phyloP scores from a whole-genome alignment of 345 rosid species.

The Gossypium australe region DNA sequence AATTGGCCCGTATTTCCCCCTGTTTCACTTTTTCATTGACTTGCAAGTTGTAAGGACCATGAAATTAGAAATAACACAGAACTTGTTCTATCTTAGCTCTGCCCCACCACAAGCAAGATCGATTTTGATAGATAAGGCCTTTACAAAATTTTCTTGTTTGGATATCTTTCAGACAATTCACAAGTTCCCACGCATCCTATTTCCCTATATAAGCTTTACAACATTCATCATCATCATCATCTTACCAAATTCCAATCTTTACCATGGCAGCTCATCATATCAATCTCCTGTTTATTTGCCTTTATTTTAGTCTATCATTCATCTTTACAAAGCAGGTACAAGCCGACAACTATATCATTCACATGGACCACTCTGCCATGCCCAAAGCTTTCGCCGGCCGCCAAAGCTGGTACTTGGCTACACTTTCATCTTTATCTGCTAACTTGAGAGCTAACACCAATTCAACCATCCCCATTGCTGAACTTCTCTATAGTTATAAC shows the following conservation, averaged over 20 bases:
- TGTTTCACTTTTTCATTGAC: neutral
- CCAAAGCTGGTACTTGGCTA: constrained; percentile 36
- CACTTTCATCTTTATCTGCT: constrained; percentile 23
- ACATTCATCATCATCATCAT: neutral
- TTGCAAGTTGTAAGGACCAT: neutral
- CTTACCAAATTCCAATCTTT: neutral
- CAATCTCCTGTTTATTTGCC: neutral
- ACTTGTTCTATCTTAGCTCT: neutral
- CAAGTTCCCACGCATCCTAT: constrained; percentile 14
- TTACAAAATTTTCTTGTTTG: no score
- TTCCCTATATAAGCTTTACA: constrained; percentile 15
- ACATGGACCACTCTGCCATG: constrained; percentile 45
- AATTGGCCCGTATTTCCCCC: neutral
- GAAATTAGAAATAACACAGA: neutral
- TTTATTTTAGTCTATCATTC: constrained; percentile 8
- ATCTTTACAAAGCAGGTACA: constrained; percentile 10
- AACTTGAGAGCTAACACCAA: neutral
- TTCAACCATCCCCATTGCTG: constrained; percentile 9
- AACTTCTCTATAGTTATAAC: constrained; percentile 32
- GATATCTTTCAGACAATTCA: no score
- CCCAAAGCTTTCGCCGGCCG: constrained; percentile 34
- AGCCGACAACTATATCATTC: constrained; percentile 35
- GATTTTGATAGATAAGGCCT: no score
- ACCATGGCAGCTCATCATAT: constrained; percentile 11
- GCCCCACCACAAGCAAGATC: no score